phyloP scores from a whole-genome alignment of 495 filamentous ascomycete genomes.

The Trichocladium uniseriatum region DNA sequence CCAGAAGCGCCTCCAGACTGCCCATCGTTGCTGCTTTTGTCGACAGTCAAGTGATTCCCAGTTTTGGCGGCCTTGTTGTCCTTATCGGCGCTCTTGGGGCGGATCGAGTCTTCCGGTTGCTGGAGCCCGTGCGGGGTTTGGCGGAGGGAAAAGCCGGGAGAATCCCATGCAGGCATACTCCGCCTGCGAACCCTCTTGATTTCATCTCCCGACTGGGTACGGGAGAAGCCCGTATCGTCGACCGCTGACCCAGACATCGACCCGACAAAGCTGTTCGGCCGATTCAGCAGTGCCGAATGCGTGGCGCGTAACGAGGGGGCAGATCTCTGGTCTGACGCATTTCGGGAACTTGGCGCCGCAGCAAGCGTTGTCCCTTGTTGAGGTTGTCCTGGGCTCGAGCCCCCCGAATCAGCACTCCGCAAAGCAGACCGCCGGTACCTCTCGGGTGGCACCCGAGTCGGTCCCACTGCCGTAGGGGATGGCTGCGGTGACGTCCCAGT shows the following conservation, averaged over 20 bases:
- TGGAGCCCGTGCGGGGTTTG: slow-evolving; percentile 32
- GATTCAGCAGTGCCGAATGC: slow-evolving; percentile 24
- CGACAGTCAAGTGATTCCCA: slow-evolving; percentile 10
- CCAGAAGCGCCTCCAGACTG: slow-evolving; percentile 34
- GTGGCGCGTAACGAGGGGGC: background rate
- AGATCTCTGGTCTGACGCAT: background rate
- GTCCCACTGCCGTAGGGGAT: slow-evolving; percentile 29
- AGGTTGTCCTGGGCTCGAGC: background rate
- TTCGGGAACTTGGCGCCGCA: background rate
- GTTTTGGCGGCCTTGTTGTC: slow-evolving; percentile 26
- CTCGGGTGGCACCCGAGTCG: slow-evolving; percentile 41
- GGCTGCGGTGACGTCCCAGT: slow-evolving; percentile 25
- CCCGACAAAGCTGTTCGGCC: slow-evolving; percentile 41
- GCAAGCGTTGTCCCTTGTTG: background rate
- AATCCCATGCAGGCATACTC: slow-evolving; percentile 75
- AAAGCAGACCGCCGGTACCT: slow-evolving; percentile 44
- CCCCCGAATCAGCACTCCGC: slow-evolving; percentile 32
- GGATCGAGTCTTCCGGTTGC: slow-evolving; percentile 32
- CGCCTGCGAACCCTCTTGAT: slow-evolving; percentile 71
- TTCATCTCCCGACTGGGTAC: slow-evolving; percentile 45
- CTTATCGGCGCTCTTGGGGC: slow-evolving; percentile 31
- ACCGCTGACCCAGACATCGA: slow-evolving; percentile 28
- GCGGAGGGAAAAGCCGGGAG: slow-evolving; percentile 41
- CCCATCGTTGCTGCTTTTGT: slow-evolving; percentile 21
- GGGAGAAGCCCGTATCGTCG: slow-evolving; percentile 47